Base-by-base conservation (phyloP, 1,139 yeast genomes). In the Pichia sp. region DNA sequence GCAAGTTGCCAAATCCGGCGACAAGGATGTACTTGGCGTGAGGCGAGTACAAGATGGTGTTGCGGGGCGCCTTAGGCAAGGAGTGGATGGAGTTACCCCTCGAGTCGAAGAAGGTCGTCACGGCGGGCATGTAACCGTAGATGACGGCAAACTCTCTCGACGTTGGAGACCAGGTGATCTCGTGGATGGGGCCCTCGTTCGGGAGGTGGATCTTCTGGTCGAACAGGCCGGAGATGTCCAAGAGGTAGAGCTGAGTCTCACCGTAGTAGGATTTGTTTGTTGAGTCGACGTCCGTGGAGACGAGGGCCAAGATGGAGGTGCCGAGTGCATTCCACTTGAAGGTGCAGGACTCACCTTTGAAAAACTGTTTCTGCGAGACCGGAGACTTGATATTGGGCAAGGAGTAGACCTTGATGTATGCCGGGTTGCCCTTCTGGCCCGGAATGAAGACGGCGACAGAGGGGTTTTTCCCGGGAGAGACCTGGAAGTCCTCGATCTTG, bases 1-100 rank as follows among this genome's bases (percentile, higher is more conserved):
- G 98, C 69, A 95, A 79, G 71, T 95, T 95, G 62, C 99, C 99
- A 70, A 95, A 95, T 8, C 99, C 99, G 3, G 97, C 98, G 57
- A 90, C 93, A 57, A 93, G 75, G 48, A 95, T 85, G 65, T 83
- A 93, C 62, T 90, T 81, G 40, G 96, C 97, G 65, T 91, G 96
- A 16, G 99, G 99, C 21, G 98, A 90, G 68, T 88, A 95, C 61
- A 85, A 73, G 60, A 95, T 82, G 31, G 96, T 88, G 71, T 95
- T 95, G 68, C 96, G 83, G 51, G 97, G 87, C 41, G 89, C 88
- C 37, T 87, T 83, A 37, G 96, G 93, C 65, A 95, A 77, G 2
- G 90, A 80, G 68, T 86, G 88, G 57, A 90, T 85, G 39, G 84
- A 77, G 67, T 90, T 88, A 59, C 99, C 99, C 65, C 97, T 82